Evolutionary conservation across 2,329 filamentous ascomycete species (phyloP), one percentile per base, ranked within the genome.

Genomic region (Metarhizium guizhouense): DNA sequence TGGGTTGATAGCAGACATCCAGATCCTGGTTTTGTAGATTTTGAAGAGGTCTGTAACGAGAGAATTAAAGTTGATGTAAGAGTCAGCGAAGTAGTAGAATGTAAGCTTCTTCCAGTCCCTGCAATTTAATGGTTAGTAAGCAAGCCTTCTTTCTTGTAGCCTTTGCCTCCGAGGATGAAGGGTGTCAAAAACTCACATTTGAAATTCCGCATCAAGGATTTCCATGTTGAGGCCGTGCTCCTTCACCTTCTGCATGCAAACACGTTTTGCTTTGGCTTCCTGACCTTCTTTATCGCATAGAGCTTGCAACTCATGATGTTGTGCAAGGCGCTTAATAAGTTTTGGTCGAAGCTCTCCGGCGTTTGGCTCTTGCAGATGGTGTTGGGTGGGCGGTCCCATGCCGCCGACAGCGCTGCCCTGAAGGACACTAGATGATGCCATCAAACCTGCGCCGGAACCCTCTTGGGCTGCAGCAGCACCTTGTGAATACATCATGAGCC

Each of bases 41-140:
- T 97, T 97, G 81, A 97, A 99, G 13, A 99, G 79, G 68, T 99
- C 94, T 0, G 92, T 96, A 54, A 99, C 94, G 16, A 99, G 83
- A 2, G 90, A 90, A 70, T 99, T 99, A 80, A 99, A 99, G 74
- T 97, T 97, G 77, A 99, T 96, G 70, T 99, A 99, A 0, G 90
- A 85, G 67, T 96, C 92, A 54, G 94, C 93, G 69, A 96, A 99
- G 74, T 97, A 99, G 76, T 96, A 99, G 73, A 97, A 97, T 0
- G 95, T 99, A 55, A 99, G 76, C 70, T 99, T 99, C 74, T 97
- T 96, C 85, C 91, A 96, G 70, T 99, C 94, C 86, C 93, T 96
- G 63, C 32, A 11, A 45, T 20, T 38, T 16, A 20, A n/a, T 11
- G 14, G 54, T 65, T 56, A 61, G 61, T 18, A 48, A 25, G 25